Evolutionary conservation across 192 early-diverging fungal species (phyloP), one percentile per base, ranked within the genome.

Genomic region (Obelidium mucronatum): DNA sequence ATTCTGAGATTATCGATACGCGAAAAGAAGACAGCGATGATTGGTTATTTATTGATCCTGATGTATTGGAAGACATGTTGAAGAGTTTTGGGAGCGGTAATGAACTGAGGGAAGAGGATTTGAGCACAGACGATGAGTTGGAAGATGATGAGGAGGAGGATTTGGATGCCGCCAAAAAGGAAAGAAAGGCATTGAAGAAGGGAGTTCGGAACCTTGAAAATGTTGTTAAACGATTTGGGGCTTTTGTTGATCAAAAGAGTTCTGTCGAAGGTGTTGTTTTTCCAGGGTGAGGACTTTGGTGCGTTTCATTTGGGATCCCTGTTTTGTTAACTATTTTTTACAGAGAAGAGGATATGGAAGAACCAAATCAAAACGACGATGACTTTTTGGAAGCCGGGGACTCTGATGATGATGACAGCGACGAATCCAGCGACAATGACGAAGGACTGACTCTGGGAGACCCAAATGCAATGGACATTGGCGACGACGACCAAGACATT

Each of bases 191-290:
- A 22, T 81, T 83, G 53, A 54, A 55, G 54, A 62, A 73, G 30
- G 84, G 79, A 26, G 68, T 85, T 37, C 35, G 73, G 39, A 66
- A 84, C 28, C 35, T 88, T 35, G 83, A 85, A 51, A 82, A 89
- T 15, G 92, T 94, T 82, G 74, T 93, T 36, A 77, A 84, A 0
- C 82, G 87, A 22, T 92, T 95, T 73, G 87, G 86, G n/a, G 58
- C 77, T 13, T 95, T 95, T 82, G 74, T 95, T 5, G 81, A 87
- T 15, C 82, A 85, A 42, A 88, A 91, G 51, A 91, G 92, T 80
- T 92, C 92, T 30, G 70, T 93, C 1, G 93, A 93, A 15, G 96
- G 96, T 37, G 95, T 89, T 3, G 83, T 92, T 67, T 91, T 95
- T 66, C 79, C 88, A 37, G 86, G 82, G 84, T 91, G 89, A 78